phyloP scores from a whole-genome alignment of 306 rosid genomes.

The Inga leiocalycina region DNA sequence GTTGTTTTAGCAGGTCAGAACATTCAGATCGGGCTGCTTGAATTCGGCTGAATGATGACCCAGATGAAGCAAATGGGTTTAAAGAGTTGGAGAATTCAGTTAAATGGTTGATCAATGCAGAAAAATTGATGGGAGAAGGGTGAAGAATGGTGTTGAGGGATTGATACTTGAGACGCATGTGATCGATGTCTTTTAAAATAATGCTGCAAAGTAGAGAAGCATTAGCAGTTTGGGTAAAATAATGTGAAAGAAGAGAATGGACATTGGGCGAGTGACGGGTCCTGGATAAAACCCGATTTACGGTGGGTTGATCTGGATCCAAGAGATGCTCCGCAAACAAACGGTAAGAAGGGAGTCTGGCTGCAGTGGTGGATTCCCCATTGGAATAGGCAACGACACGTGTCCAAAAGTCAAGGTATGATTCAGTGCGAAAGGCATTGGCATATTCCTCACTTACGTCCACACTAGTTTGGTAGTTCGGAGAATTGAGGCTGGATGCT shows the following conservation, averaged over 20 bases:
- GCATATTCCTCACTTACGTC: constrained; percentile 80
- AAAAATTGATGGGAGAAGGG: neutral
- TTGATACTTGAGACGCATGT: constrained; percentile 45
- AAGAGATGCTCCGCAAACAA: constrained; percentile 68
- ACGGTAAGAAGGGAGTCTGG: constrained; percentile 79
- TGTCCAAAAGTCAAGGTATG: constrained; percentile 81
- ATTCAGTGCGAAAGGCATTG: constrained; percentile 79
- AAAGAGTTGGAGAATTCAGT: constrained; percentile 30
- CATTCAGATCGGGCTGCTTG: constrained; percentile 35
- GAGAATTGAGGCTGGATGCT: constrained; percentile 24
- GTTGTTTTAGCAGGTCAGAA: constrained; percentile 45
- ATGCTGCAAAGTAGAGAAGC: constrained; percentile 64
- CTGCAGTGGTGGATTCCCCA: constrained; percentile 49
- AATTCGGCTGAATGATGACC: constrained; percentile 22
- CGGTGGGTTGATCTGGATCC: constrained; percentile 66
- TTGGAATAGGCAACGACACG: constrained; percentile 52
- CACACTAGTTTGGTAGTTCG: constrained; percentile 24
- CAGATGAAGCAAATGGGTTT: constrained; percentile 33
- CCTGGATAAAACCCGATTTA: constrained; percentile 35
- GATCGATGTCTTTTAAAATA: constrained; percentile 55
- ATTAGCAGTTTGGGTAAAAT: constrained; percentile 64
- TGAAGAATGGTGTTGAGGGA: constrained; percentile 41
- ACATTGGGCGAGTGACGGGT: constrained; percentile 35
- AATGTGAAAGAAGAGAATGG: constrained; percentile 50
- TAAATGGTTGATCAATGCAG: constrained; percentile 10